Conservation (phyloP, 768 basidiomycete species). For the Termitomyces bulborhizus region DNA sequence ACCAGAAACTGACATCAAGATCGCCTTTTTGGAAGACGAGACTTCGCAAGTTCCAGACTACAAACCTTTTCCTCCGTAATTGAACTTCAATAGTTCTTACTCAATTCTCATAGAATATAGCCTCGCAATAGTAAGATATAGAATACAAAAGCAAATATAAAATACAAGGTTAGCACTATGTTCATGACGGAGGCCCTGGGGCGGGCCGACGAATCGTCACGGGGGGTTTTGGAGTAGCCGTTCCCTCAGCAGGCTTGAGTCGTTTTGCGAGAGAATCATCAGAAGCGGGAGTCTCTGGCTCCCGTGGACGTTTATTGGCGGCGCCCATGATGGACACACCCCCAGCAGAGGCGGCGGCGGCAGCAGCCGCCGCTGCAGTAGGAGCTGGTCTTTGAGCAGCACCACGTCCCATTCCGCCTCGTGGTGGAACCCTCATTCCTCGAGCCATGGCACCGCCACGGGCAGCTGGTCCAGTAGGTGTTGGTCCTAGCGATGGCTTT, state of each 20-base stretch:
- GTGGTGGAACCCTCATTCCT: slow-evolving; percentile 18
- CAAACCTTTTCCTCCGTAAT: no score
- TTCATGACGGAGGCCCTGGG: slow-evolving; percentile 6
- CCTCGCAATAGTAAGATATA: not conserved
- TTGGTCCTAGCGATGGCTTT: slow-evolving; percentile 16
- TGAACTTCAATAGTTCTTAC: no score
- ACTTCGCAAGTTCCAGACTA: not conserved
- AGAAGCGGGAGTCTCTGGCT: slow-evolving; percentile 25
- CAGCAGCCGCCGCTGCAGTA: slow-evolving; percentile 9
- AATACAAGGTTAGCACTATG: slow-evolving; percentile 8
- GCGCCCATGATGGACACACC: slow-evolving; percentile 61
- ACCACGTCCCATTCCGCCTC: slow-evolving; percentile 15
- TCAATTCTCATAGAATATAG: not conserved
- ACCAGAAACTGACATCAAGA: not conserved
- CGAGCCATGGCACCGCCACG: slow-evolving; percentile 29
- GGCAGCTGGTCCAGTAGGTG: slow-evolving; percentile 17
- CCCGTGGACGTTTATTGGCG: slow-evolving; percentile 57
- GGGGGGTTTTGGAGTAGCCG: slow-evolving; percentile 13
- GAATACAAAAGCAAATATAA: slow-evolving; percentile 4
- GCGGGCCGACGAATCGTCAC: slow-evolving; percentile 15
- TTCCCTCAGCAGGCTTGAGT: slow-evolving; percentile 46
- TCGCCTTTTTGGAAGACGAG: no score
- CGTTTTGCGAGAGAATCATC: slow-evolving; percentile 66
- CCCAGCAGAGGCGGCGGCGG: slow-evolving; percentile 15
- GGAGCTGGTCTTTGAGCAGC: slow-evolving; percentile 21